Percentiles rank a stretch among this genome's conserved stretches.
Conservation (phyloP, 1,284 basidiomycete species). For the Thelephora terrestris region DNA sequence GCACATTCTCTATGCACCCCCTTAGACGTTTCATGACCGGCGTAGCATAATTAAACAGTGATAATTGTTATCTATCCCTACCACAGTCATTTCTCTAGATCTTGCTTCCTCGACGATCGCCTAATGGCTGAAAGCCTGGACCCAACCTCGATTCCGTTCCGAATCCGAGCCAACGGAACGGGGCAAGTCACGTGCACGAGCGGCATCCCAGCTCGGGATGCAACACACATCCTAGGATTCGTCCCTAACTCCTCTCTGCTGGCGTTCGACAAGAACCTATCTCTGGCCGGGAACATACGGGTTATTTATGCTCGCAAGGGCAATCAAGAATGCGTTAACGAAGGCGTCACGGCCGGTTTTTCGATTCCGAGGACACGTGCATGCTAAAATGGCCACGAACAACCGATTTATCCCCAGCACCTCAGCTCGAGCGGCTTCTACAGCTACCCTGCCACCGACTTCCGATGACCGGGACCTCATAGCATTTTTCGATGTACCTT, state of each 20-base stretch:
- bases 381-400: conserved; percentile 13
- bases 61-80: too few species aligned
- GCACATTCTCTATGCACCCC: too few species aligned
- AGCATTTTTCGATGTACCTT: conserved; percentile 58
- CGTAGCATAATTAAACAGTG: too few species aligned
- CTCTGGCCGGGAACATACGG: neutral
- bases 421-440: conserved; percentile 21
- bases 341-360: conserved; percentile 28
- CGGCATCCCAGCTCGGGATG: neutral
- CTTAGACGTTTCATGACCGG: too few species aligned
- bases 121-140: too few species aligned
- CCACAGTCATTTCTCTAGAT: too few species aligned
- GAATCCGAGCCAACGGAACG: too few species aligned
- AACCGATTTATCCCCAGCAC: conserved; percentile 5
- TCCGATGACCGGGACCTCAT: conserved; percentile 54
- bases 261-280: neutral
- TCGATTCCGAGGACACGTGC: conserved; percentile 37
- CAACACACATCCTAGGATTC: neutral
- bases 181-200: neutral
- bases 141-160: too few species aligned
- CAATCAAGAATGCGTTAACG: conserved; percentile 32
- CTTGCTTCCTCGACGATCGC: too few species aligned
- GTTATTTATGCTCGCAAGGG: conserved; percentile 43
- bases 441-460: conserved; percentile 41
- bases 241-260: neutral